Base-by-base conservation (phyloP, 331 rosid genomes). In the Telfairia occidentalis region DNA sequence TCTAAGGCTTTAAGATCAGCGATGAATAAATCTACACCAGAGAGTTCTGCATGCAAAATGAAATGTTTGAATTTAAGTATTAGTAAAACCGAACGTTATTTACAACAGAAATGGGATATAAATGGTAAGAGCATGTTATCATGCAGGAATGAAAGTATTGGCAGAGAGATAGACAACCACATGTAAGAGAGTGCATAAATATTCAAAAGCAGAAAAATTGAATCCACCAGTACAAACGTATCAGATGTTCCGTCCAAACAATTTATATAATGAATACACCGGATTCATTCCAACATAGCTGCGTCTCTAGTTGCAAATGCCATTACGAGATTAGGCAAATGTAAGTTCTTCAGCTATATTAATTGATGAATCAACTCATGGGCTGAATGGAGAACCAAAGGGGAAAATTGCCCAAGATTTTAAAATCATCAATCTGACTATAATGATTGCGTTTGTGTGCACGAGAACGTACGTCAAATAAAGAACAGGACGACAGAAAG, bases 1-100 rank as follows among this genome's bases (percentile, higher is more conserved):
- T 94, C 92, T 79, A 91, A 77, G 40, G 97, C 98, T 73, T 88
- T 88, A 55, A 91, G 90, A 82, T 93, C 98, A 76, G 87, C 88
- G 90, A 88, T 77, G 45, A 94, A 81, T 83, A 94, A 79, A 82
- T 94, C 96, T 29, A 89, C 84, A 72, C 87, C 95, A 76, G 96
- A 67, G 66, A 91, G 82, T 73, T 85, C 98, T 94, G 89, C 30
- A 75, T 64, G 50, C 42, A 35, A 67, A 77, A 6, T 13, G 49
- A 76, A 15, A 32, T 26, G 23, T 35, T 42, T 73, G 73, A 67
- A 46, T 70, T 34, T 64, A 69, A 40, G 63, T 40, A 19, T 52
- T 46, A 19, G 4, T 12, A 55, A n/a, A 49, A 73, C 9, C 5
- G 49, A 76, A 37, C 50, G 28, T 35, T 18, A 21, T 73, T 71